A percentile compares a stretch with the other conserved stretches of the same genome.
Evolutionary conservation across 2,329 filamentous ascomycete genomes (phyloP).

Genomic region (Cordyceps javanica): DNA sequence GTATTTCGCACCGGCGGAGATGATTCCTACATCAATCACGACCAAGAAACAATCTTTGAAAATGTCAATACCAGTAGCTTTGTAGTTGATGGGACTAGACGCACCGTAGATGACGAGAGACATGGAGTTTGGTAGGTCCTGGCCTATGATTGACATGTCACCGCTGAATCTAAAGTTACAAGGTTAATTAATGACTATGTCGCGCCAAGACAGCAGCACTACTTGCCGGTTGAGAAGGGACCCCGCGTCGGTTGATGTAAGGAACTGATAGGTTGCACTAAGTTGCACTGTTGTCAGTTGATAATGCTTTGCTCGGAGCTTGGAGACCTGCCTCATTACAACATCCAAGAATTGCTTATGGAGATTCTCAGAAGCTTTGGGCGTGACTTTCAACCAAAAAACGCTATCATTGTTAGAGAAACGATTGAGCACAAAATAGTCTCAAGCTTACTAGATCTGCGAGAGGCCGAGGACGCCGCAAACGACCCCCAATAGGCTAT

Average conservation of each 20-base stretch:
- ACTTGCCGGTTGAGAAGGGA: not conserved
- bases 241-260: not conserved
- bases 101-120: not conserved
- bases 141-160: not conserved
- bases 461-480: not conserved
- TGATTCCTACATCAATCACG: not conserved
- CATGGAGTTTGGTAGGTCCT: not conserved
- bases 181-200: not conserved
- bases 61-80: not conserved
- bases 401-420: not conserved
- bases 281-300: not conserved
- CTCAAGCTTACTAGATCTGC: not conserved
- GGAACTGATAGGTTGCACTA: not conserved
- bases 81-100: not conserved
- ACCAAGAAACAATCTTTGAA: not conserved
- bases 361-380: not conserved
- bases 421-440: not conserved
- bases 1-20: not conserved
- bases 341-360: not conserved
- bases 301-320: not conserved
- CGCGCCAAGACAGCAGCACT: not conserved
- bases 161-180: not conserved
- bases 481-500: not conserved
- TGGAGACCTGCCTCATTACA: not conserved
- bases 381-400: not conserved